Percentiles rank a stretch among this genome's conserved stretches.
phyloP scores from a whole-genome alignment of 208 protist genomes.

The Borovskyia barvae region DNA sequence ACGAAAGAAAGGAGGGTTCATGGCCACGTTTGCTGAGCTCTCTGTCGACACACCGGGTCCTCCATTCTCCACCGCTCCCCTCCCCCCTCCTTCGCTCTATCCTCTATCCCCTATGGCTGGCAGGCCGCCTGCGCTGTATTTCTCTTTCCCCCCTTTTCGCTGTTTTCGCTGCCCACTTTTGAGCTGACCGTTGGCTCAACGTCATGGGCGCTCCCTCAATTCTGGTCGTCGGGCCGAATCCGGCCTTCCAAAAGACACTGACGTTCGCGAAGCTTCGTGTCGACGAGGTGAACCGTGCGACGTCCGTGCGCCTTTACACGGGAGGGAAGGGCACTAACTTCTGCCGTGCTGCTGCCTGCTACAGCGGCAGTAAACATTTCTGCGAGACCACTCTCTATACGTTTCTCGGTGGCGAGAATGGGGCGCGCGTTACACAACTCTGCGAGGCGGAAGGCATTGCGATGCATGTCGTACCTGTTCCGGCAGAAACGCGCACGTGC shows the following conservation, averaged over 20 bases:
- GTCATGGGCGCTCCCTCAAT: conserved; percentile 9
- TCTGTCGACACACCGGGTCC: too few relatives aligned
- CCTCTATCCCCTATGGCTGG: too few relatives aligned
- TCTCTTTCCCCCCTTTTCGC: too few relatives aligned
- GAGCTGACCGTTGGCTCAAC: too few relatives aligned
- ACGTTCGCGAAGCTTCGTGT: conserved; percentile 23
- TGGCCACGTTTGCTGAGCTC: too few relatives aligned
- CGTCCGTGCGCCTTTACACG: conserved; percentile 18
- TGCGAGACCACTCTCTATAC: conserved; percentile 19
- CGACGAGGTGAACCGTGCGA: conserved; percentile 31
- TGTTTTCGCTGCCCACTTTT: too few relatives aligned
- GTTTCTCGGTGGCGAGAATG: conserved; percentile 29
- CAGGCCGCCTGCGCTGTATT: too few relatives aligned
- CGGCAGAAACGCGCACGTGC: conserved; percentile 32
- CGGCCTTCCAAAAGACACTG: conserved; percentile 37
- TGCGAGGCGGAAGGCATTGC: conserved; percentile 23
- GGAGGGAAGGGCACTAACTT: conserved; percentile 47
- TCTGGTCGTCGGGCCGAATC: conserved; percentile 31
- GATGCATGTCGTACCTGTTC: conserved; percentile 10
- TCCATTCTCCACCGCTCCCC: too few relatives aligned
- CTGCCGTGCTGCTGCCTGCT: conserved; percentile 26
- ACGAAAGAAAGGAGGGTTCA: too few relatives aligned
- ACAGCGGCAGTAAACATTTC: conserved; percentile 8
- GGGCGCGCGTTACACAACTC: conserved; percentile 16
- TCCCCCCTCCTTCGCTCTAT: too few relatives aligned